phyloP scores from a whole-genome alignment of 2,329 filamentous ascomycete genomes.

The Thelonectria discophora region DNA sequence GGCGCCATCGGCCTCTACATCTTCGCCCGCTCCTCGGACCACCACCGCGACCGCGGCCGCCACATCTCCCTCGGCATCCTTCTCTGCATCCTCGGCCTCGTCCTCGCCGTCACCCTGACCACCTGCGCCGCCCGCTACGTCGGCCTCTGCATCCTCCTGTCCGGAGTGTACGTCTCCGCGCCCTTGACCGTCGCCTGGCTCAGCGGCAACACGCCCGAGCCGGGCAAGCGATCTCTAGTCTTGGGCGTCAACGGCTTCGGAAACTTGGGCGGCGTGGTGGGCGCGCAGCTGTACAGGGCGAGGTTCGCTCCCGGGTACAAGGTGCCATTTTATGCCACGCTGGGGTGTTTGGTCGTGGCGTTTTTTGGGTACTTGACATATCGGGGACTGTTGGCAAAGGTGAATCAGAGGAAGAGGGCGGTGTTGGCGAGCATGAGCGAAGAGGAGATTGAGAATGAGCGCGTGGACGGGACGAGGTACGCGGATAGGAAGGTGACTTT shows the following conservation, averaged over 20 bases:
- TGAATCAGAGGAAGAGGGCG: constrained; percentile 34
- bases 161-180: constrained; percentile 40
- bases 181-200: constrained; percentile 42
- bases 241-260: constrained; percentile 43
- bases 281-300: constrained; percentile 39
- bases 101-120: constrained; percentile 37
- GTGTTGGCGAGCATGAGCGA: constrained; percentile 33
- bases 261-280: constrained; percentile 41
- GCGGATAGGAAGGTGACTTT: constrained; percentile 43
- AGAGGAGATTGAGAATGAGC: constrained; percentile 39
- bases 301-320: constrained; percentile 35
- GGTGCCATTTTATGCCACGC: constrained; percentile 40
- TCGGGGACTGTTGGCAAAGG: constrained; percentile 32
- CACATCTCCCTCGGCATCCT: constrained; percentile 40
- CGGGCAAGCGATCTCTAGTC: constrained; percentile 41
- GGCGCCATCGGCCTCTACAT: constrained; percentile 41
- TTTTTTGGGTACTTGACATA: constrained; percentile 38
- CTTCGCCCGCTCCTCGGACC: constrained; percentile 41
- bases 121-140: constrained; percentile 37
- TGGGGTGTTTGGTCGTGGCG: constrained; percentile 36
- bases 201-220: constrained; percentile 43
- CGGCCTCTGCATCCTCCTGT: constrained; percentile 39
- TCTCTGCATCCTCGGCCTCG: constrained; percentile 36
- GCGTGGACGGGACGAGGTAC: constrained; percentile 38
- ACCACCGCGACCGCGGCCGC: constrained; percentile 37